These are phyloP conservation scores for Tolypocladium pustulatum DNA, from an alignment of 2,329 filamentous ascomycete species.

Conservation along the genomic window DNA sequence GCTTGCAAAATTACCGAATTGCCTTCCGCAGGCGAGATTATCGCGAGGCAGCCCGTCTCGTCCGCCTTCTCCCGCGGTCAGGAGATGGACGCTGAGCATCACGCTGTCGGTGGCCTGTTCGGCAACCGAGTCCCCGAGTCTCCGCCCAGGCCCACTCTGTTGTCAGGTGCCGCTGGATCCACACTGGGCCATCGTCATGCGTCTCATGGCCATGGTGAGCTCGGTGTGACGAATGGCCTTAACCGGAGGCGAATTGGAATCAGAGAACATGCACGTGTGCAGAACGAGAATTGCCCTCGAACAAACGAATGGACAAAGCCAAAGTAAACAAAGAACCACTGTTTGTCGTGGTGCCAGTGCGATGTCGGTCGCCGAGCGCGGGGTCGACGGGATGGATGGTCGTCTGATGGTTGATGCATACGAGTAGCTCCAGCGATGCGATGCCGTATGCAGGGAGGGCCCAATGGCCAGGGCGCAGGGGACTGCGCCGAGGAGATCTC, in stretches of 20 bases:
- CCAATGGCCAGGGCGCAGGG: neutral
- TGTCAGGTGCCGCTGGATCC: constrained; percentile 9
- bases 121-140: constrained; percentile 1
- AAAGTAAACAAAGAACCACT: neutral
- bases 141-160: constrained; percentile 1
- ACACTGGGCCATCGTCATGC: constrained; percentile 5
- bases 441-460: neutral
- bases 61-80: neutral
- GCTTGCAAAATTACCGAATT: no score
- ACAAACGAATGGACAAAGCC: neutral
- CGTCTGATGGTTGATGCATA: neutral
- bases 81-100: neutral
- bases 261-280: neutral
- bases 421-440: neutral
- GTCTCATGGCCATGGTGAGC: constrained; percentile 4
- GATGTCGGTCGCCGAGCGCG: neutral
- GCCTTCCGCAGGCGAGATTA: neutral
- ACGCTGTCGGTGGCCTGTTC: constrained; percentile 4
- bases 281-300: neutral
- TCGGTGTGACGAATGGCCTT: neutral
- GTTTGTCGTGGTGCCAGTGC: neutral
- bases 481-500: neutral
- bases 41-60: neutral
- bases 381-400: neutral
- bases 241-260: neutral